Evolutionary conservation across 139 green algal species (phyloP).

Genomic region (Spirogloea muscicola): DNA sequence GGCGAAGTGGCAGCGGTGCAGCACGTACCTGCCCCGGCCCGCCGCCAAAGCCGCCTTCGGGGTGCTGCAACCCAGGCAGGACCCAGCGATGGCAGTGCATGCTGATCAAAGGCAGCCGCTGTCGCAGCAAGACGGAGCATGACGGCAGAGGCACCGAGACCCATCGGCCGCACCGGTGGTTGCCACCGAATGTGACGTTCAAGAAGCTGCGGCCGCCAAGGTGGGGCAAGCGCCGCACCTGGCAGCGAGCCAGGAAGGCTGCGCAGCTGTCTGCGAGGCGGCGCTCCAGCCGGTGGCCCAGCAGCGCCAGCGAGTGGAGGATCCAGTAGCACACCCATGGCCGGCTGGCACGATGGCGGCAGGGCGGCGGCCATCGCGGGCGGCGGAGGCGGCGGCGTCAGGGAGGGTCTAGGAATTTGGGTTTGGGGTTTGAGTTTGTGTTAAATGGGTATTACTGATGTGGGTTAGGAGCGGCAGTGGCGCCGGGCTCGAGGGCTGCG

Average conservation of each 20-base stretch:
- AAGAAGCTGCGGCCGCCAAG: background rate
- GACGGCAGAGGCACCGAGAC: background rate
- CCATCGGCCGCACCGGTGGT: background rate
- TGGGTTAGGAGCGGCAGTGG: no score
- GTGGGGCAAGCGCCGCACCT: conserved; percentile 9
- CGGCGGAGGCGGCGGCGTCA: no score
- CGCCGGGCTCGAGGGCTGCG: no score
- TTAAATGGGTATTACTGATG: no score
- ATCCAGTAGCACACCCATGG: conserved; percentile 93
- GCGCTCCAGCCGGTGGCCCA: conserved; percentile 53
- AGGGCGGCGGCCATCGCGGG: no score
- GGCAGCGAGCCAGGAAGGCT: conserved; percentile 61
- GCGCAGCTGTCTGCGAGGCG: conserved; percentile 54
- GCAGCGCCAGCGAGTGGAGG: conserved; percentile 77
- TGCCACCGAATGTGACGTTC: background rate
- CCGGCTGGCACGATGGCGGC: conserved; percentile 60
- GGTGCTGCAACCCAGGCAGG: conserved; percentile 67
- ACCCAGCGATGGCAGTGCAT: no score
- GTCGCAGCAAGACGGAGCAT: background rate
- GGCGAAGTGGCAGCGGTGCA: background rate
- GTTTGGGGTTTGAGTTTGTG: background rate
- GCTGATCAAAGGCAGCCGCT: conserved; percentile 37
- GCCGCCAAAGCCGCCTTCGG: conserved; percentile 61
- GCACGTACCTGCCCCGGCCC: conserved; percentile 36
- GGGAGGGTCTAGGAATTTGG: background rate